A percentile compares a stretch with the other conserved stretches of the same genome.
phyloP scores from a whole-genome alignment of 1,139 yeast species.

The Scheffersomyces illinoinensis region DNA sequence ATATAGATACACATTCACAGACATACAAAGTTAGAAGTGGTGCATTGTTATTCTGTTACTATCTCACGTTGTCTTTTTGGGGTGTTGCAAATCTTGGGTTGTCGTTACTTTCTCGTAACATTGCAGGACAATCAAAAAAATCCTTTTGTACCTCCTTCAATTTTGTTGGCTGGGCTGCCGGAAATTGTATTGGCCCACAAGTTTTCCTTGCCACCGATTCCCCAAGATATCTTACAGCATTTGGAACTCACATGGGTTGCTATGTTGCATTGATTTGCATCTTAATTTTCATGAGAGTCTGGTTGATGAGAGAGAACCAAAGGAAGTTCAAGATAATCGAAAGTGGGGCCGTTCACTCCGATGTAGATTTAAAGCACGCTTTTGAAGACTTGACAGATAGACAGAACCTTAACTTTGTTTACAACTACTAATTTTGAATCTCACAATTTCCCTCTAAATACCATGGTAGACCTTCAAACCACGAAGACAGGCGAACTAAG shows the following conservation, averaged over 20 bases:
- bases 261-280: slow-evolving; percentile 8
- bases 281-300: slow-evolving; percentile 7
- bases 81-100: slow-evolving; percentile 8
- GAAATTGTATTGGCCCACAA: slow-evolving; percentile 1
- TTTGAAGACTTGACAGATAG: slow-evolving; percentile 38
- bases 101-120: slow-evolving; percentile 8
- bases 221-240: not conserved
- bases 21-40: not conserved
- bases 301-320: slow-evolving; percentile 14
- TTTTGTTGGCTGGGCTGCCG: slow-evolving; percentile 6
- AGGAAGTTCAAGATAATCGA: slow-evolving; percentile 17
- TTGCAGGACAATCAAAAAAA: slow-evolving; percentile 13
- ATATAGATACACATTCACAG: not conserved
- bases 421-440: too few relatives aligned
- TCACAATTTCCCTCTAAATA: too few relatives aligned
- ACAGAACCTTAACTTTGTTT: slow-evolving; percentile 35
- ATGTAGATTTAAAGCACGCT: slow-evolving; percentile 23
- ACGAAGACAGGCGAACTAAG: too few relatives aligned
- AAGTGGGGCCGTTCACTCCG: too few relatives aligned
- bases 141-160: slow-evolving; percentile 8
- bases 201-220: slow-evolving; percentile 2
- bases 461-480: too few relatives aligned
- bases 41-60: slow-evolving; percentile 8
- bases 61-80: slow-evolving; percentile 11
- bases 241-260: slow-evolving; percentile 8